Evolutionary conservation across 805 yeast genomes (phyloP), one percentile per base, ranked within the genome.

Genomic region (Candida koratica): DNA sequence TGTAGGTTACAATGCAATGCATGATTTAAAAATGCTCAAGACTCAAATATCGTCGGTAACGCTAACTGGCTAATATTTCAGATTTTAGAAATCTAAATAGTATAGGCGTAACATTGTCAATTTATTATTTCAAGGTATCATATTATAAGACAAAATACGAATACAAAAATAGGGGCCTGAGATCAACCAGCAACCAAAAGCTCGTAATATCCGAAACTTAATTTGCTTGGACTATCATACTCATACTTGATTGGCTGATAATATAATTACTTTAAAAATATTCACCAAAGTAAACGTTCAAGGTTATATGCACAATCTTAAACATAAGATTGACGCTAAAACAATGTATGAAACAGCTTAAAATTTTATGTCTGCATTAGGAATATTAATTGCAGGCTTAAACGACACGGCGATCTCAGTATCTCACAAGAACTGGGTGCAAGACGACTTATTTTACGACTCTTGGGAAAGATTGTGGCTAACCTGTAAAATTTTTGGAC

Each of bases 391-490:
- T 28, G 14, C 32, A 17, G 7, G 32, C 24, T 5, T 28, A 18
- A 17, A 15, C 22, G 15, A 11, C 14, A 28, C 24, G 32, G 24
- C 32, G 24, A 17, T 28, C 24, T 17, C 6, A 10, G 23, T 6
- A 4, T 27, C 5, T 27, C 5, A 15, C 5, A 11, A 6, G 4
- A 6, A 12, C 16, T n/a, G 30, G 30, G 30, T n/a, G n/a, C n/a
- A n/a, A n/a, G n/a, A n/a, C n/a, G 24, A 6, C 12, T 28, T 10
- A 16, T 28, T 28, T 28, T 28, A 28, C 32, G 32, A 28, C 23
- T 7, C 23, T 20, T 10, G 7, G 10, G 23, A 20, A 8, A 19
- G n/a, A 27, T 27, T 27, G 30, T 27, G 8, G 19, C 14, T 27
- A 27, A 27, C 30, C 30, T 27, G 30, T 27, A 27, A 27, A 27